Conservation (phyloP, 257 asterid species). For the Capsicum rhomboideum region DNA sequence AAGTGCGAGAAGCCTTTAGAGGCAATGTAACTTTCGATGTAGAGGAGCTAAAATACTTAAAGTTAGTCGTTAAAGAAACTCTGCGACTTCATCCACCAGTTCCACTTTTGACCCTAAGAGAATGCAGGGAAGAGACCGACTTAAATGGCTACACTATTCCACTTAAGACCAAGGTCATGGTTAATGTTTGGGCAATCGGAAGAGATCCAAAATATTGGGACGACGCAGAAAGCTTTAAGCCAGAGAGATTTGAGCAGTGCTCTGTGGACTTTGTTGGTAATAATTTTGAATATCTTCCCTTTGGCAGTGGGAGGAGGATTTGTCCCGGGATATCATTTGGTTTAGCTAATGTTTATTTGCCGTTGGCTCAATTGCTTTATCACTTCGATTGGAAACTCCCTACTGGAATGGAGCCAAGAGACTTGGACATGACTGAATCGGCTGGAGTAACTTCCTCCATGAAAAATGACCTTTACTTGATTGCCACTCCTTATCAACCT, state of each 20-base stretch:
- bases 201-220: background rate
- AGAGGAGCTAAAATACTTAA: background rate
- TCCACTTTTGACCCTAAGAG: background rate
- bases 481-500: background rate
- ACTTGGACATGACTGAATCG: background rate
- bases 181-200: background rate
- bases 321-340: background rate
- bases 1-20: background rate
- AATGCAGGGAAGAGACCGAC: background rate
- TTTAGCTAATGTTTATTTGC: background rate
- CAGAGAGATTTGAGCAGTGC: background rate
- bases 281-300: background rate
- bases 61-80: background rate
- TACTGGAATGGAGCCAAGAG: background rate
- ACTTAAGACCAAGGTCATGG: background rate
- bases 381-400: background rate
- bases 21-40: background rate
- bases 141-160: background rate
- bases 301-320: background rate
- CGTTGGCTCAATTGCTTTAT: background rate
- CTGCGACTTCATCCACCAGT: background rate
- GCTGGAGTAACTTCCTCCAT: background rate
- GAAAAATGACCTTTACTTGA: background rate
- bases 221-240: background rate
- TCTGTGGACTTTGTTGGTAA: background rate